Percentiles rank a stretch among this genome's conserved stretches.
Conservation (phyloP, 768 basidiomycete species). For the Rhodosporidiobolus sp. region DNA sequence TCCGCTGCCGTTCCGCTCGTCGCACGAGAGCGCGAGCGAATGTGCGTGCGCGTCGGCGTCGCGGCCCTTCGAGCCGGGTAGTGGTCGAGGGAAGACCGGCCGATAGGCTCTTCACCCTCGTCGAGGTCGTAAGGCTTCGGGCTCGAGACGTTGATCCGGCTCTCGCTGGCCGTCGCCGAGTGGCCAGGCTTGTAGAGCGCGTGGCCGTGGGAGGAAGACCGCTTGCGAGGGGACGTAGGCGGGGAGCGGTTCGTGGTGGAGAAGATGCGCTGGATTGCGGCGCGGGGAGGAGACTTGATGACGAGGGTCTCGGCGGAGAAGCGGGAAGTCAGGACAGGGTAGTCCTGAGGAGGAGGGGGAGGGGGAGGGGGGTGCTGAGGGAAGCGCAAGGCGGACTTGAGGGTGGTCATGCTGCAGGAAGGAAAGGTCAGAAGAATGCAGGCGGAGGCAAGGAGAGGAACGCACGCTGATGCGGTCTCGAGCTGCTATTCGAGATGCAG, state of each 20-base stretch:
- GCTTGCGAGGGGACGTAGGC: neutral
- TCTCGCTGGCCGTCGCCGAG: slow-evolving; percentile 22
- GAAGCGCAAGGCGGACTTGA: slow-evolving; percentile 30
- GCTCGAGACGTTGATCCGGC: slow-evolving; percentile 3
- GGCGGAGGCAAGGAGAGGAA: neutral
- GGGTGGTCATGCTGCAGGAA: slow-evolving; percentile 6
- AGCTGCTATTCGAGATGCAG: neutral
- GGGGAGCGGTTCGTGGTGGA: neutral
- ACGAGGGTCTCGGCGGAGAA: slow-evolving; percentile 35
- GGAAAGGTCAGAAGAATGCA: neutral
- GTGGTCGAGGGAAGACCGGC: slow-evolving; percentile 8
- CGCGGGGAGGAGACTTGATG: slow-evolving; percentile 8
- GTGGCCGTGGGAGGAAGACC: neutral
- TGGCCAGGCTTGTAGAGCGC: neutral
- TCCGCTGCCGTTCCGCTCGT: slow-evolving; percentile 12
- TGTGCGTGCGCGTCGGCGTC: neutral
- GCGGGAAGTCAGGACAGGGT: slow-evolving; percentile 11
- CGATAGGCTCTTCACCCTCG: neutral
- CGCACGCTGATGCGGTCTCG: neutral
- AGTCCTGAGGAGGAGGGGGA: neutral
- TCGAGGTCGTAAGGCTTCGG: slow-evolving; percentile 6
- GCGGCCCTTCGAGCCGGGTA: neutral
- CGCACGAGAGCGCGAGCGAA: neutral
- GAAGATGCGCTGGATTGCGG: slow-evolving; percentile 24
- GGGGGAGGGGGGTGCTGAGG: slow-evolving; percentile 10